A percentile compares a stretch with the other conserved stretches of the same genome.
These are phyloP conservation scores for Phyllachora maydis DNA, from an alignment of 2,329 filamentous ascomycete genomes.

Conservation along the genomic window DNA sequence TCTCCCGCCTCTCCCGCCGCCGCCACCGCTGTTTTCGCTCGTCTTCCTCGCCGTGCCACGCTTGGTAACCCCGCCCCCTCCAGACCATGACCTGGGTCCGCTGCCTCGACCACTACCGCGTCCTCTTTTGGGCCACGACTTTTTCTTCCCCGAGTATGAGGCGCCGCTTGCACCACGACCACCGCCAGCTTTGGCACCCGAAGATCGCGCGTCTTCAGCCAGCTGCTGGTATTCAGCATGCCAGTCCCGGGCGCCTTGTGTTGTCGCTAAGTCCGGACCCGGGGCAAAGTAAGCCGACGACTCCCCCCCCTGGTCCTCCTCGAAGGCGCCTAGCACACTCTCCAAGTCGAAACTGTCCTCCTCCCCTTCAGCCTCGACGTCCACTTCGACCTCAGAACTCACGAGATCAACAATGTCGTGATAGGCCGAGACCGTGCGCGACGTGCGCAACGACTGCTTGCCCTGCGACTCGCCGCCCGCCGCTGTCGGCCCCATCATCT, in stretches of 20 bases:
- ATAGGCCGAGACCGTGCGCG: constrained; percentile 6
- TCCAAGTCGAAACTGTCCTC: too few relatives aligned
- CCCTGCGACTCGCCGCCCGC: constrained; percentile 2
- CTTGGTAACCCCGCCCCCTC: too few relatives aligned
- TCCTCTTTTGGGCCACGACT: too few relatives aligned
- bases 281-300: constrained; percentile 25
- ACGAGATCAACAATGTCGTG: constrained; percentile 33
- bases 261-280: constrained; percentile 3
- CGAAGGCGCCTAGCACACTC: too few relatives aligned
- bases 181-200: too few relatives aligned
- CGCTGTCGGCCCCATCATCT: constrained; percentile 23
- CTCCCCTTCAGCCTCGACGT: constrained; percentile 8
- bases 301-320: constrained; percentile 11
- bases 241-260: constrained; percentile 4
- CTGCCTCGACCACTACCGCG: too few relatives aligned
- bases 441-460: constrained; percentile 1
- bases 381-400: constrained; percentile 10
- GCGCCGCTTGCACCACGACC: too few relatives aligned
- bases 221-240: too few relatives aligned
- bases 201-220: too few relatives aligned
- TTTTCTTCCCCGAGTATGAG: too few relatives aligned
- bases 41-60: neutral
- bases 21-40: neutral
- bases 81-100: too few relatives aligned
- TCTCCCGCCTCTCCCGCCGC: neutral